phyloP scores from a whole-genome alignment of 768 basidiomycete genomes.

The Agrocybe pediades region DNA sequence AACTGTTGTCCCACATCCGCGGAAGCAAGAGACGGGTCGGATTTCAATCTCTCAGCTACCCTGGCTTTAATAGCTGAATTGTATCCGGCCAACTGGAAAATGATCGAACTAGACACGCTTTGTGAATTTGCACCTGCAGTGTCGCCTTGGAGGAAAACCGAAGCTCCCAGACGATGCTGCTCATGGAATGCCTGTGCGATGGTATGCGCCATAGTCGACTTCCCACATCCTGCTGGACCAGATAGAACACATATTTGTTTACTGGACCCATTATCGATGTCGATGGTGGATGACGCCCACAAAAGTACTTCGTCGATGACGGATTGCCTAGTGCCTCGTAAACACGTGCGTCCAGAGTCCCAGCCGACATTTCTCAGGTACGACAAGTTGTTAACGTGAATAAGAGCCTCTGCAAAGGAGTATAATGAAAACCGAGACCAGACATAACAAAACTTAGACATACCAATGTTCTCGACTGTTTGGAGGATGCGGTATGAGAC shows the following conservation, averaged over 20 bases:
- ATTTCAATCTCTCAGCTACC: not conserved
- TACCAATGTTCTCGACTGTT: not conserved
- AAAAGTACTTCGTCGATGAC: not conserved
- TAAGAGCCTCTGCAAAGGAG: not conserved
- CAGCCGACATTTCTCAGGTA: not conserved
- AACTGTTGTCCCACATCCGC: not conserved
- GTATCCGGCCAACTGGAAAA: not conserved
- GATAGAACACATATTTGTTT: not conserved
- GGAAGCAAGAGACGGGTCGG: not conserved
- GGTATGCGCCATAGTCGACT: not conserved
- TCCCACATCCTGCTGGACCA: not conserved
- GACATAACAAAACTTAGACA: not conserved
- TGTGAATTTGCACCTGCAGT: not conserved
- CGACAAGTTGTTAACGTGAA: not conserved
- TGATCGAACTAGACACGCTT: constrained; percentile 1
- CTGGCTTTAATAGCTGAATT: not conserved
- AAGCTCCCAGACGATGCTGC: not conserved
- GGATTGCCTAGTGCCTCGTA: not conserved
- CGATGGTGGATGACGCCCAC: not conserved
- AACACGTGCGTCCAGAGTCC: not conserved
- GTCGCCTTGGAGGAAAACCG: not conserved
- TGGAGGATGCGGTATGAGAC: not conserved
- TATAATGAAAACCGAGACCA: not conserved
- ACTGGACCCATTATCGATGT: not conserved
- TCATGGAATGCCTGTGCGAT: not conserved